Evolutionary conservation across 2,329 filamentous ascomycete species (phyloP), one percentile per base, ranked within the genome.

Genomic region (Diaporthe batatas): DNA sequence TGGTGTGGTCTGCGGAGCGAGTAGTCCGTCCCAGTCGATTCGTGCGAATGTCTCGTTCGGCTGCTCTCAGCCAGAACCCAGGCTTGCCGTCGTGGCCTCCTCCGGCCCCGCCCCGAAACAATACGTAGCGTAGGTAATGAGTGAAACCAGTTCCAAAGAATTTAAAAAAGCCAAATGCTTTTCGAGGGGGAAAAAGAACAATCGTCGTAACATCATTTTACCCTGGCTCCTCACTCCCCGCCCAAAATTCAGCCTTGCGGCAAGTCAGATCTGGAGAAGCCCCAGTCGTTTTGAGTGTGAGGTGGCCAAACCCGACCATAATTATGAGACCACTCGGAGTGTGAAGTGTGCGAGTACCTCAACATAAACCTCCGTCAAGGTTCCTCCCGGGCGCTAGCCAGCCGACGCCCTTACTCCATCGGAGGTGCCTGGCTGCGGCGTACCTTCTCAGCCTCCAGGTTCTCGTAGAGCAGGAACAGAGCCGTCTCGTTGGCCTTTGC

Each of bases 361-460:
- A 72, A 72, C 71, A 74, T 54, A 49, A 70, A 55, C 73, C 71
- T 64, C 73, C 73, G 54, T 70, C 39, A 51, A 70, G 51, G 70
- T 47, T 59, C 67, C n/a, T 73, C 70, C 70, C 75, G 67, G 51
- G 69, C 58, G 62, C 44, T 36, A 68, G 71, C 73, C 73, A 65
- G 53, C 67, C 67, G 49, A 70, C 74, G 64, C 39, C 64, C 71
- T 78, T 90, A 90, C 81, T 90, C 89, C 65, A 83, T 77, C 68
- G 85, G 80, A 78, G 87, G 87, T 71, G 91, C 90, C 85, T 97
- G 93, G 87, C 94, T 97, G 82, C 96, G 94, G 79, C 96, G 94
- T 91, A 97, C 97, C 90, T 99, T 99, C 88, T 99, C 96, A 21
- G 95, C 96, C 86, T 99, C 96, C 68, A 99, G 91, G 84, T 99